phyloP scores from a whole-genome alignment of 176 grass and related monocot species.

The Oryza coarctata region DNA sequence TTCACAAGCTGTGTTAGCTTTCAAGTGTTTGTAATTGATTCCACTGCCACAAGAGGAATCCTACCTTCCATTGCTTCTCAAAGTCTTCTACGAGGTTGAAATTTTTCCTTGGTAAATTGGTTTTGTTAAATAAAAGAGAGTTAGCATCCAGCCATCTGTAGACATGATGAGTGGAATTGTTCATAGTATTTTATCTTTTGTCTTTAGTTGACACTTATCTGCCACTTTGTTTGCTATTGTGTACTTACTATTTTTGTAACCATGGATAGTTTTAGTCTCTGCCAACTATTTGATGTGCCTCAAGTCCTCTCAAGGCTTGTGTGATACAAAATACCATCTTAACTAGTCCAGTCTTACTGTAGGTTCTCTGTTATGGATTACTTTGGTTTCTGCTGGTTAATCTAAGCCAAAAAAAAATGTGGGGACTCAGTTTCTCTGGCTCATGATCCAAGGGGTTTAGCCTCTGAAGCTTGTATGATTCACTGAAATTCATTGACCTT shows the following conservation, averaged over 20 bases:
- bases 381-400: slow-evolving; percentile 2
- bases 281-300: background rate
- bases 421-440: background rate
- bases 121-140: background rate
- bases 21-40: background rate
- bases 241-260: background rate
- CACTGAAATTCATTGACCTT: background rate
- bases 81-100: background rate
- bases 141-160: background rate
- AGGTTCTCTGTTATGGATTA: background rate
- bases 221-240: background rate
- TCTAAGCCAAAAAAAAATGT: background rate
- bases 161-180: background rate
- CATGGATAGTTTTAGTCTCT: background rate
- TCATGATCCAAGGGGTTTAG: background rate
- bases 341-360: background rate
- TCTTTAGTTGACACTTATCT: background rate
- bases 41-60: background rate
- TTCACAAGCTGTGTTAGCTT: background rate
- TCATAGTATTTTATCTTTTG: background rate
- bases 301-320: background rate
- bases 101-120: background rate
- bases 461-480: background rate
- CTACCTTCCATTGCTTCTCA: slow-evolving; percentile 6
- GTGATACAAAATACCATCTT: background rate